Evolutionary conservation across 192 early-diverging fungal species (phyloP).

Genomic region (Coemansia sp.): DNA sequence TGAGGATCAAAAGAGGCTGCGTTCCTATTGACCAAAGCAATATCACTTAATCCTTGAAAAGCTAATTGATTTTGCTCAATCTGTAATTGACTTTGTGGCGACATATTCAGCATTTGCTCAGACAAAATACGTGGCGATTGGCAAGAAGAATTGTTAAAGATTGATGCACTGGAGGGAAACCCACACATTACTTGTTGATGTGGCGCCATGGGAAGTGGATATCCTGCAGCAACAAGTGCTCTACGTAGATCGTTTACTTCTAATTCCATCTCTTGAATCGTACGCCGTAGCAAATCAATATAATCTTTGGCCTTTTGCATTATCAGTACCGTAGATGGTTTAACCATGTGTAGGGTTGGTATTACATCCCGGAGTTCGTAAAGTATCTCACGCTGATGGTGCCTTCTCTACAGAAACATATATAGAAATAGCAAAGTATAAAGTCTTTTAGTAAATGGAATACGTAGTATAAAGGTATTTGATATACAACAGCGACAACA

Average conservation of each 20-base stretch:
- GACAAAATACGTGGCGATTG: slow-evolving; percentile 23
- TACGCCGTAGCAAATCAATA: slow-evolving; percentile 44
- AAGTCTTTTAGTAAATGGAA: neutral
- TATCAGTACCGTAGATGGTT: slow-evolving; percentile 51
- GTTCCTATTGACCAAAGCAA: slow-evolving; percentile 27
- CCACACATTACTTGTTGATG: slow-evolving; percentile 35
- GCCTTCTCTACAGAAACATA: slow-evolving; percentile 39
- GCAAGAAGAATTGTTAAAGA: slow-evolving; percentile 21
- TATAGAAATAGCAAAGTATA: neutral
- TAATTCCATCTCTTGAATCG: slow-evolving; percentile 47
- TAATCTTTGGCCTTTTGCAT: slow-evolving; percentile 56
- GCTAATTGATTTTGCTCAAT: slow-evolving; percentile 32
- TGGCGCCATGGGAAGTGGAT: slow-evolving; percentile 42
- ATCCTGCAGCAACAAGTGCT: slow-evolving; percentile 47
- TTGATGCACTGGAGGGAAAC: slow-evolving; percentile 15
- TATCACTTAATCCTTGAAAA: slow-evolving; percentile 27
- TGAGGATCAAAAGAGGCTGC: slow-evolving; percentile 28
- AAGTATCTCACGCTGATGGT: slow-evolving; percentile 50
- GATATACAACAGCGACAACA: too few relatives aligned
- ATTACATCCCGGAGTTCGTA: slow-evolving; percentile 53
- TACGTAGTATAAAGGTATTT: too few relatives aligned
- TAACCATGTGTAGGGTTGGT: slow-evolving; percentile 46
- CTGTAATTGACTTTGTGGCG: slow-evolving; percentile 15
- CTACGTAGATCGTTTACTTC: slow-evolving; percentile 50
- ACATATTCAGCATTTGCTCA: slow-evolving; percentile 32